Conservation (phyloP, 345 rosid species). For the Syzygium aqueum region DNA sequence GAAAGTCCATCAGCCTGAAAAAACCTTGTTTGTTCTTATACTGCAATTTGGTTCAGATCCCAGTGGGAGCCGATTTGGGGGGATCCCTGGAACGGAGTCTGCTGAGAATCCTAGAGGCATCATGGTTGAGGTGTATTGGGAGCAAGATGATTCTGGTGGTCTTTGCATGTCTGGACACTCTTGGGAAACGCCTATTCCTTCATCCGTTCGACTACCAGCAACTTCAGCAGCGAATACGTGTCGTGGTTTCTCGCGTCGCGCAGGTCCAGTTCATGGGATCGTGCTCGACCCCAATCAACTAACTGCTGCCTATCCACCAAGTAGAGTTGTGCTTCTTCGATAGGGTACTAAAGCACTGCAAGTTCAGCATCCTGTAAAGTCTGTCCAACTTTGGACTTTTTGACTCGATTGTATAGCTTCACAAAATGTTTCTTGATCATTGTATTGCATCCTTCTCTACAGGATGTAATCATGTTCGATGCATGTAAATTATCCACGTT, state of each 20-base stretch:
- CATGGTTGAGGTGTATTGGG: slow-evolving; percentile 94
- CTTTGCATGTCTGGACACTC: slow-evolving; percentile 85
- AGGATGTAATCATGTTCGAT: neutral
- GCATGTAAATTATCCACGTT: neutral
- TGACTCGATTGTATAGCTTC: neutral
- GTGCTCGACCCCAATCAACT: slow-evolving; percentile 48
- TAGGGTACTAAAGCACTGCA: neutral
- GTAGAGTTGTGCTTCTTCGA: neutral
- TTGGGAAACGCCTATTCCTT: slow-evolving; percentile 56
- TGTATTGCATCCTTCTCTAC: neutral
- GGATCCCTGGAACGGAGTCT: slow-evolving; percentile 61
- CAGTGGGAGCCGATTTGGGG: slow-evolving; percentile 72
- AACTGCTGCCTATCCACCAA: neutral
- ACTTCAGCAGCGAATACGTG: slow-evolving; percentile 15
- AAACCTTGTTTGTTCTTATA: neutral
- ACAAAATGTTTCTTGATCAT: neutral
- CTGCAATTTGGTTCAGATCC: slow-evolving; percentile 38
- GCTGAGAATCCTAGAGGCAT: slow-evolving; percentile 54
- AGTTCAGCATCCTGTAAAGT: neutral
- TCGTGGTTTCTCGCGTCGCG: slow-evolving; percentile 17
- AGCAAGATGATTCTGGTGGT: slow-evolving; percentile 77
- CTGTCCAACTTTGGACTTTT: neutral
- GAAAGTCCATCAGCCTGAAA: neutral
- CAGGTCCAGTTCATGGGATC: slow-evolving; percentile 39
- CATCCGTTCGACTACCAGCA: slow-evolving; percentile 13